A percentile compares a stretch with the other conserved stretches of the same genome.
These are phyloP conservation scores for Punica granatum DNA, from an alignment of 345 rosid species.

Conservation along the genomic window DNA sequence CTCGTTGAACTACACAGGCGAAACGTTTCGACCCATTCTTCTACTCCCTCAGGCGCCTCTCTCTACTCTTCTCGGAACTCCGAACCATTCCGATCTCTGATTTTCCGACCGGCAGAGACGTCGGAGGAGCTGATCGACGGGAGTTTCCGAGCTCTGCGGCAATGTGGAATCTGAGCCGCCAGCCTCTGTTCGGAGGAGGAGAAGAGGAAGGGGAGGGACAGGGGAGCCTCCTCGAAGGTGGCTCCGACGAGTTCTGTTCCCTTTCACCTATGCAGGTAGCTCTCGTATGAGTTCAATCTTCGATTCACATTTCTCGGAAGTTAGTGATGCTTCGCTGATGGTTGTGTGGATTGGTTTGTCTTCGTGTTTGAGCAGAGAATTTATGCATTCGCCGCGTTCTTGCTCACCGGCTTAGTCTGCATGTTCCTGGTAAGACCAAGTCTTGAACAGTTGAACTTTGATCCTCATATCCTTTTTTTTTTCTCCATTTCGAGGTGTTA, in stretches of 20 bases:
- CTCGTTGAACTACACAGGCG: too few relatives aligned
- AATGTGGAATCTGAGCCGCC: conserved; percentile 55
- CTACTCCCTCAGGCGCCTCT: background rate
- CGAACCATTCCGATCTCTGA: background rate
- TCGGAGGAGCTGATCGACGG: background rate
- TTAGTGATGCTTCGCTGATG: conserved; percentile 1
- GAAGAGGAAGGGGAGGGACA: conserved; percentile 40
- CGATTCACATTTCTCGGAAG: background rate
- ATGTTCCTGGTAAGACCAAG: conserved; percentile 66
- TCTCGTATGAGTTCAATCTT: background rate
- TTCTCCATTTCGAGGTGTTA: background rate
- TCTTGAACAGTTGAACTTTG: background rate
- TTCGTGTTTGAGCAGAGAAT: conserved; percentile 43
- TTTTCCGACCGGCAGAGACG: too few relatives aligned
- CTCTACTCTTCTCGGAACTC: background rate
- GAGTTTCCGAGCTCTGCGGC: conserved; percentile 1
- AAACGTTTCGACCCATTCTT: background rate
- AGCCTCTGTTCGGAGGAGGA: conserved; percentile 27
- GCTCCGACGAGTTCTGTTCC: conserved; percentile 57
- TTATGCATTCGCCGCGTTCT: conserved; percentile 62
- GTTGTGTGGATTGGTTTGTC: background rate
- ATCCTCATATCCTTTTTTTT: background rate
- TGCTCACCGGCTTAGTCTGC: conserved; percentile 51
- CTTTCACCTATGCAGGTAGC: conserved; percentile 70
- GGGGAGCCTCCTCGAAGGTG: conserved; percentile 43